Base-by-base conservation (phyloP, 1,284 basidiomycete species). In the Rhodotorula sp. region DNA sequence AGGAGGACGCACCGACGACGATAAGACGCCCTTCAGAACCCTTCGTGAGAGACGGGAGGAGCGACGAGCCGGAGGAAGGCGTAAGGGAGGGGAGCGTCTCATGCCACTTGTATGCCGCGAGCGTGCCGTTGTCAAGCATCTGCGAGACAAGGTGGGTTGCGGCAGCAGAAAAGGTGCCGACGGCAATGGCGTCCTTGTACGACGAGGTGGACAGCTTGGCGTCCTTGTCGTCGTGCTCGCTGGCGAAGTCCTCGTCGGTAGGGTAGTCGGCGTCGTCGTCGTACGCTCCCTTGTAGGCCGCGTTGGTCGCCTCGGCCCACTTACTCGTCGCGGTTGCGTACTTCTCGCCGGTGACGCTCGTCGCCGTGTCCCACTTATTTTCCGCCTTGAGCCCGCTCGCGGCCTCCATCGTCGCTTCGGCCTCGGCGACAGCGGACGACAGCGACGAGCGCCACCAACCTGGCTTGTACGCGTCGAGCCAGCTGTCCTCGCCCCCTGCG, bases 61-160 rank as follows among this genome's bases (percentile, higher is more conserved):
- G 54, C 32, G 54, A 25, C 34, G 54, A 55, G 34, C 34, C 15
- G 10, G 13, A 13, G 3, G 50, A 27, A n/a, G 12, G n/a, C 50
- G 50, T 55, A 58, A 55, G 55, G 21, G 62, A 34, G 27, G 65
- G 37, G 19, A 76, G 58, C 1, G 44, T 57, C n/a, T 64, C 61
- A 56, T 76, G 75, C 75, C 75, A 76, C 22, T 36, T 50, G 68
- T 76, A 76, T 5, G 50, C 51, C 5, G 66, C 54, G 34, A 76
- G 55, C 19, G 68, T 55, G n/a, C 75, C 75, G 51, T 61, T 44
- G 29, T 67, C 62, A 37, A 67, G 50, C 17, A 65, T 56, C 36
- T 53, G 34, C 34, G 50, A 51, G 36, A 72, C 55, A 2, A n/a
- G n/a, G 8, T 53, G 34, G 37, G 34, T 56, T 27, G 44, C 48